A percentile compares a stretch with the other conserved stretches of the same genome.
phyloP scores from a whole-genome alignment of 2,329 filamentous ascomycete genomes.

The Phyllosticta citriasiana region DNA sequence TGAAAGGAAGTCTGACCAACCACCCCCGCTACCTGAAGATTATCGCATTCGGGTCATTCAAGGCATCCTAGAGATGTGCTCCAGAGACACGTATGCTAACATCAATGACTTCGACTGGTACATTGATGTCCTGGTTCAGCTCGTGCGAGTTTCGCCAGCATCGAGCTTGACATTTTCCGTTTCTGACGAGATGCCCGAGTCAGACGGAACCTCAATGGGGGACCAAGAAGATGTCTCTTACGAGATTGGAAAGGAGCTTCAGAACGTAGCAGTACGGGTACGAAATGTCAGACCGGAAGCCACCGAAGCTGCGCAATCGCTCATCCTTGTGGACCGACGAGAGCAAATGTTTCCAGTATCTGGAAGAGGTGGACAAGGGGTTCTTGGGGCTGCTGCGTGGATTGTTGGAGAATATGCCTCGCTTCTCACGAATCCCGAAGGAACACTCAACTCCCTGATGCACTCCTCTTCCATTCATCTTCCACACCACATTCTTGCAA shows the following conservation, averaged over 20 bases:
- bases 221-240: constrained; percentile 45
- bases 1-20: constrained; percentile 37
- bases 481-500: constrained; percentile 59
- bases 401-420: constrained; percentile 78
- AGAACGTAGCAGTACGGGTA: constrained; percentile 87
- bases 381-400: constrained; percentile 71
- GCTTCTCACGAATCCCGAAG: constrained; percentile 60
- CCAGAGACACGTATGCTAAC: constrained; percentile 75
- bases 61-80: constrained; percentile 80
- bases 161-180: neutral
- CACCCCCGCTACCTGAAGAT: constrained; percentile 66
- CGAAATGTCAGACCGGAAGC: constrained; percentile 70
- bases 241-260: constrained; percentile 72
- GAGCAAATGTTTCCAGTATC: constrained; percentile 44
- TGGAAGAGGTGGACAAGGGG: constrained; percentile 45
- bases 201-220: constrained; percentile 13
- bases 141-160: constrained; percentile 61
- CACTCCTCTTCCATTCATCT: constrained; percentile 52
- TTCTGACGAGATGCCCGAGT: constrained; percentile 8
- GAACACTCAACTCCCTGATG: constrained; percentile 63
- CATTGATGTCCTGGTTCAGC: constrained; percentile 76
- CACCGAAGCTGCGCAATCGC: constrained; percentile 69
- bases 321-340: constrained; percentile 56
- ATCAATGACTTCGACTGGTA: constrained; percentile 96
- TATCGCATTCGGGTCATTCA: constrained; percentile 77